Evolutionary conservation across 768 basidiomycete species (phyloP).

Genomic region (Tubosaeta brunneosetosa): DNA sequence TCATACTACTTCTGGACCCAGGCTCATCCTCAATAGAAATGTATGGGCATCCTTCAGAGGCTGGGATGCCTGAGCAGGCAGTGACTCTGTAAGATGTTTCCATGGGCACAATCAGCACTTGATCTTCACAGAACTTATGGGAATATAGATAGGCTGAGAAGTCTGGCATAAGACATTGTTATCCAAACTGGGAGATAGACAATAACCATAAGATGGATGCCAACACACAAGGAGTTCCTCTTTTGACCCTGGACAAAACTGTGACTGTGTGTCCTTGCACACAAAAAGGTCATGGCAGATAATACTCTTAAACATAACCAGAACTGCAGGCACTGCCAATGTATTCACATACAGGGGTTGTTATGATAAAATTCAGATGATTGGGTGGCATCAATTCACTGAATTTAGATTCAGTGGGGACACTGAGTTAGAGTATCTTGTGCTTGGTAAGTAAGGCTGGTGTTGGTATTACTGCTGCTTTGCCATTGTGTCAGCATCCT

Average conservation of each 20-base stretch:
- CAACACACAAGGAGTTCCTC: too few species aligned
- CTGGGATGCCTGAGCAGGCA: too few species aligned
- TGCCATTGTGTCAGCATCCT: constrained; percentile 19
- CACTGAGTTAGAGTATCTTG: constrained; percentile 17
- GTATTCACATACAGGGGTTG: constrained; percentile 20
- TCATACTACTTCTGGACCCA: too few species aligned
- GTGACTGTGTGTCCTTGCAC: constrained; percentile 22
- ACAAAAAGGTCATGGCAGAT: constrained; percentile 36
- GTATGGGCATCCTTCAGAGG: too few species aligned
- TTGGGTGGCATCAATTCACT: constrained; percentile 17
- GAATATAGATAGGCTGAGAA: too few species aligned
- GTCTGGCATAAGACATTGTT: background rate
- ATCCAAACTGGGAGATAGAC: constrained; percentile 1
- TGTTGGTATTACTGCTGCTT: constrained; percentile 2
- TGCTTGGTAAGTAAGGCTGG: constrained; percentile 7
- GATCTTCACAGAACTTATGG: too few species aligned
- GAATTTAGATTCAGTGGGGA: constrained; percentile 22
- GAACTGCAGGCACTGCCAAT: constrained; percentile 30
- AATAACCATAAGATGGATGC: constrained; percentile 8
- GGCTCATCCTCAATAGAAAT: too few species aligned
- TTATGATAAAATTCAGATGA: constrained; percentile 12
- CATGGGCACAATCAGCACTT: too few species aligned
- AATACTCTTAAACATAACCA: constrained; percentile 64
- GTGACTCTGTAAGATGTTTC: too few species aligned
- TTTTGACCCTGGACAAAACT: constrained; percentile 26